These are phyloP conservation scores for Wickerhamomyces silvicola DNA, from an alignment of 805 yeast genomes.

Conservation along the genomic window DNA sequence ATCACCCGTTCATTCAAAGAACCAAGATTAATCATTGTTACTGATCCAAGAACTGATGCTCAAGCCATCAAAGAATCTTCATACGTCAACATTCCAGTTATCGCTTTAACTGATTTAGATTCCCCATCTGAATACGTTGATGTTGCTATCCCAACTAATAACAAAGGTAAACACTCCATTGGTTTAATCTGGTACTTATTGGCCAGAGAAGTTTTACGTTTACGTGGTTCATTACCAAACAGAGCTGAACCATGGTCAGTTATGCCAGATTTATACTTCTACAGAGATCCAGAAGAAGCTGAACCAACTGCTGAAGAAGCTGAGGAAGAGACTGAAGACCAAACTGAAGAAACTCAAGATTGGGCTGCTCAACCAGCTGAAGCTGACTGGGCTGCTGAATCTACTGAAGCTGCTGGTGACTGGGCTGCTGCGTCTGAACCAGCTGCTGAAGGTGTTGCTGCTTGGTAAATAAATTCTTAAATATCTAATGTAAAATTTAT, in stretches of 20 bases:
- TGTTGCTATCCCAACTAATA: conserved; percentile 99
- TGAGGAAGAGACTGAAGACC: conserved; percentile 49
- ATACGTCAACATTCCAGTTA: conserved; percentile 99
- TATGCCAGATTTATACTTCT: conserved; percentile 99
- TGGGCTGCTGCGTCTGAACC: conserved; percentile 42
- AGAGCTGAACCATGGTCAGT: conserved; percentile 97
- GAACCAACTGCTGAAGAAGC: conserved; percentile 67
- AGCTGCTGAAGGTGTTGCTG: conserved; percentile 23
- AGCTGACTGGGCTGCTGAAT: conserved; percentile 72
- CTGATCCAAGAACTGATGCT: conserved; percentile 99
- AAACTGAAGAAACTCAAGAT: conserved; percentile 62
- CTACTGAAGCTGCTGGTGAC: conserved; percentile 61
- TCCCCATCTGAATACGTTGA: conserved; percentile 99
- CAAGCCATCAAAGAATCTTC: conserved; percentile 99
- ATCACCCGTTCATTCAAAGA: conserved; percentile 99
- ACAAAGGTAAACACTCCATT: conserved; percentile 99
- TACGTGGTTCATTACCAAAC: conserved; percentile 95
- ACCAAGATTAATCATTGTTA: conserved; percentile 98
- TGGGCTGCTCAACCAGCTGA: conserved; percentile 62
- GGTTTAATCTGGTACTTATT: conserved; percentile 99
- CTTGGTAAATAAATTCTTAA: conserved; percentile 21
- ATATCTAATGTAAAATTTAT: conserved; percentile 22
- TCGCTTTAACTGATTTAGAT: conserved; percentile 97
- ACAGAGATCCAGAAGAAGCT: conserved; percentile 99
- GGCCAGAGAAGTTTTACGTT: conserved; percentile 98